phyloP scores from a whole-genome alignment of 2,329 filamentous ascomycete genomes.

The Colletotrichum zoysiae region DNA sequence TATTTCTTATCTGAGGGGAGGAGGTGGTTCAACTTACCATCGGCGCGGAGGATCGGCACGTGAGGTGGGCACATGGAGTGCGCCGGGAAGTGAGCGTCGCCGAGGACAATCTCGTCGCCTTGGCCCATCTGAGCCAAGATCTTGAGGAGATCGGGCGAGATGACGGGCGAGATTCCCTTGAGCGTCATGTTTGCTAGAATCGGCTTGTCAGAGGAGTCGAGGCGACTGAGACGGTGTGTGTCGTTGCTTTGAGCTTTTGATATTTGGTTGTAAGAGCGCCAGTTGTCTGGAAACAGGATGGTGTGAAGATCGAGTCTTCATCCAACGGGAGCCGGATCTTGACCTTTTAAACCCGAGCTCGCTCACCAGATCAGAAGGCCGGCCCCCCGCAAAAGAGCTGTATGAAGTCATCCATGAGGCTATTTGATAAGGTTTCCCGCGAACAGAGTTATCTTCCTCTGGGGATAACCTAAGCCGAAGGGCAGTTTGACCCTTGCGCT shows the following conservation, averaged over 20 bases:
- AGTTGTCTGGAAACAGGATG: neutral
- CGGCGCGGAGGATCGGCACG: constrained; percentile 32
- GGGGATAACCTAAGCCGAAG: neutral
- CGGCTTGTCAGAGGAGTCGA: neutral
- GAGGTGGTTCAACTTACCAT: constrained; percentile 18
- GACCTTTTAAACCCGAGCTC: neutral
- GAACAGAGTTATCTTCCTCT: neutral
- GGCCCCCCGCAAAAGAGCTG: neutral
- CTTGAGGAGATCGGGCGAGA: constrained; percentile 39
- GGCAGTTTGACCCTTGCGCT: neutral
- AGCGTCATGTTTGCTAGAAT: constrained; percentile 27
- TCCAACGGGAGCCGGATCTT: neutral
- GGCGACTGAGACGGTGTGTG: neutral
- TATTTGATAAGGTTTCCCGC: neutral
- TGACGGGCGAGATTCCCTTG: constrained; percentile 38
- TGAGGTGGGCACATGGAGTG: constrained; percentile 37
- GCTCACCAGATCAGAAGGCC: neutral
- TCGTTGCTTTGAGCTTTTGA: neutral
- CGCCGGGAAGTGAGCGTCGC: constrained; percentile 38
- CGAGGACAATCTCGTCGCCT: constrained; percentile 36
- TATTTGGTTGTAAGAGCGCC: neutral
- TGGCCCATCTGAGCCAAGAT: constrained; percentile 37
- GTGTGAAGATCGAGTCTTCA: neutral
- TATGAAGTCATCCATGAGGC: constrained; percentile 1
- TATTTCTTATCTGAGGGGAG: neutral